Evolutionary conservation across 2,329 filamentous ascomycete species (phyloP).

Genomic region (Oidium heveae): DNA sequence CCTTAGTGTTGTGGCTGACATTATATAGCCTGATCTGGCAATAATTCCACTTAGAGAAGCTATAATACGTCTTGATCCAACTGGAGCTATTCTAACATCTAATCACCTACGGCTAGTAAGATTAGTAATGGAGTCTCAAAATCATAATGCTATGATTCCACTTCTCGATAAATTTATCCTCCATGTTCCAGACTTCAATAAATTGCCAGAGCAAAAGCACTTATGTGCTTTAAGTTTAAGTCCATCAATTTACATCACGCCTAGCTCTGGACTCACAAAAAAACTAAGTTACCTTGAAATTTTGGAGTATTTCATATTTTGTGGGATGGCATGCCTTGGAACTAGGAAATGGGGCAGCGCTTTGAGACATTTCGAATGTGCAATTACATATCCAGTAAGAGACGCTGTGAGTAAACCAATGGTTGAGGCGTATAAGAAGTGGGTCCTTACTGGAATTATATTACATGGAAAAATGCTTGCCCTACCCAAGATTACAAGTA

Average conservation of each 20-base stretch:
- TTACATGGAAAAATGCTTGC: constrained; percentile 31
- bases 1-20: neutral
- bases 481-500: constrained; percentile 30
- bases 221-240: constrained; percentile 22
- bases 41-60: constrained; percentile 17
- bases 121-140: constrained; percentile 27
- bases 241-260: constrained; percentile 31
- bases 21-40: constrained; percentile 7
- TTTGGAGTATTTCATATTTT: constrained; percentile 40
- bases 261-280: constrained; percentile 29
- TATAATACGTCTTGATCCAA: constrained; percentile 40
- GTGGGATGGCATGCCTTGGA: constrained; percentile 38
- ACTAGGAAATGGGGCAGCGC: constrained; percentile 36
- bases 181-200: constrained; percentile 29
- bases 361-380: constrained; percentile 32
- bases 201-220: constrained; percentile 14
- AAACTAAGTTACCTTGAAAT: constrained; percentile 26
- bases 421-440: constrained; percentile 80
- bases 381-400: constrained; percentile 39
- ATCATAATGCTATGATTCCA: constrained; percentile 27
- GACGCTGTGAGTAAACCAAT: constrained; percentile 49
- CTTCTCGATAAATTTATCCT: constrained; percentile 41
- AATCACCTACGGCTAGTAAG: constrained; percentile 32
- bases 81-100: constrained; percentile 38
- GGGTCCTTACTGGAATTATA: constrained; percentile 54